phyloP scores from a whole-genome alignment of 371 early-diverging fungal species.

The Lichtheimia hyalospora region DNA sequence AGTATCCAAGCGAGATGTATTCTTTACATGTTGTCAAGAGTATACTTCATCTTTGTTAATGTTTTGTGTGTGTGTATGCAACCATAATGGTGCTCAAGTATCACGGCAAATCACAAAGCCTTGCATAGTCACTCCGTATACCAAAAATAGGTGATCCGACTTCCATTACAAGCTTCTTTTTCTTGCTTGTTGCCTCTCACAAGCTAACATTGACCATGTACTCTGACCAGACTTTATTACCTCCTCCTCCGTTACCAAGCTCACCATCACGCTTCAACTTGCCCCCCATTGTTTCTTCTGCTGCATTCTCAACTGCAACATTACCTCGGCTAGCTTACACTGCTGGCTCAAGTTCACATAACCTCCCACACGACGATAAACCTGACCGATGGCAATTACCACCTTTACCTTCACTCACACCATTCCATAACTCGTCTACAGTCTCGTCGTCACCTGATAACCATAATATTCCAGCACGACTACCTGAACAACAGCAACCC shows the following conservation, averaged over 20 bases:
- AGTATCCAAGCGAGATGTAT: no score
- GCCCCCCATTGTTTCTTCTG: conserved; percentile 8
- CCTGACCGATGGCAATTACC: conserved; percentile 8
- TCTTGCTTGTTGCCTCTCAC: no score
- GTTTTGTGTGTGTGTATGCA: no score
- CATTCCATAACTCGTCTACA: neutral
- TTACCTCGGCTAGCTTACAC: conserved; percentile 7
- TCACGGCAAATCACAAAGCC: no score
- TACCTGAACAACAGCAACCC: neutral
- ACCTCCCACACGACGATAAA: neutral
- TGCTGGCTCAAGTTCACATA: neutral
- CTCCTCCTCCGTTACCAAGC: conserved; percentile 8
- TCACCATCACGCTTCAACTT: conserved; percentile 9
- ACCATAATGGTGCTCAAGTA: no score
- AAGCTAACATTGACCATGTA: conserved; percentile 1
- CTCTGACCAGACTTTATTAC: conserved; percentile 10
- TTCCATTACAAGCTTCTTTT: no score
- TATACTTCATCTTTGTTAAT: no score
- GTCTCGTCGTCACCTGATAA: conserved; percentile 1
- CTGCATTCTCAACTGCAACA: conserved; percentile 5
- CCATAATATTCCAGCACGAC: neutral
- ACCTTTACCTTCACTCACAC: conserved; percentile 1
- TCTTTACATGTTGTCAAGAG: no score
- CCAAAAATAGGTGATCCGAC: no score
- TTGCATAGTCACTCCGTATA: no score